Conservation (phyloP, 1,284 basidiomycete species). For the Tremellales sp. region DNA sequence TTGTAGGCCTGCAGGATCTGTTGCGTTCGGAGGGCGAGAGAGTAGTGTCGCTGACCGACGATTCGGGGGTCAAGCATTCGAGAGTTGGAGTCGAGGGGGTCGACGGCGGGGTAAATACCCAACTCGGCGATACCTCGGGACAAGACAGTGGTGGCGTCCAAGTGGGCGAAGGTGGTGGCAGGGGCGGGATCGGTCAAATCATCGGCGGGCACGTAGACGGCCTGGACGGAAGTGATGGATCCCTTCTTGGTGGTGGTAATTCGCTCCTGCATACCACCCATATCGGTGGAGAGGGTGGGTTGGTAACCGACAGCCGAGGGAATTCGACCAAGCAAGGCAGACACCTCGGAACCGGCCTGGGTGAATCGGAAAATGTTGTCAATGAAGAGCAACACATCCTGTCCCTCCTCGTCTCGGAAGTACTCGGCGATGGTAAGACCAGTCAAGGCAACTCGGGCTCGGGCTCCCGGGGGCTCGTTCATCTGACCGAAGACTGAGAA, state of each 20-base stretch:
- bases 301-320: constrained; percentile 99
- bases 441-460: constrained; percentile 98
- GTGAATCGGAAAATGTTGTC: constrained; percentile 99
- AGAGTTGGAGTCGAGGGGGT: constrained; percentile 98
- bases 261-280: constrained; percentile 99
- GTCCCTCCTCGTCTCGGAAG: constrained; percentile 99
- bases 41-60: constrained; percentile 88
- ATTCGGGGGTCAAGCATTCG: constrained; percentile 99
- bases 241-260: constrained; percentile 99
- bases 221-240: constrained; percentile 98
- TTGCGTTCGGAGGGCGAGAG: constrained; percentile 90
- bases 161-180: constrained; percentile 98
- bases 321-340: constrained; percentile 98
- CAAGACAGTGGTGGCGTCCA: constrained; percentile 98
- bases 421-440: constrained; percentile 99
- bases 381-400: constrained; percentile 99
- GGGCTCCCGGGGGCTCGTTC: constrained; percentile 99
- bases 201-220: constrained; percentile 98
- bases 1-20: constrained; percentile 99
- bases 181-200: constrained; percentile 99
- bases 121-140: constrained; percentile 99
- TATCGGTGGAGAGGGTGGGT: constrained; percentile 97
- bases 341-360: constrained; percentile 99
- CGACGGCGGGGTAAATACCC: constrained; percentile 99
- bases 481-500: constrained; percentile 94